These are phyloP conservation scores for Eutrema heterophyllum DNA, from an alignment of 345 rosid species.

Conservation along the genomic window DNA sequence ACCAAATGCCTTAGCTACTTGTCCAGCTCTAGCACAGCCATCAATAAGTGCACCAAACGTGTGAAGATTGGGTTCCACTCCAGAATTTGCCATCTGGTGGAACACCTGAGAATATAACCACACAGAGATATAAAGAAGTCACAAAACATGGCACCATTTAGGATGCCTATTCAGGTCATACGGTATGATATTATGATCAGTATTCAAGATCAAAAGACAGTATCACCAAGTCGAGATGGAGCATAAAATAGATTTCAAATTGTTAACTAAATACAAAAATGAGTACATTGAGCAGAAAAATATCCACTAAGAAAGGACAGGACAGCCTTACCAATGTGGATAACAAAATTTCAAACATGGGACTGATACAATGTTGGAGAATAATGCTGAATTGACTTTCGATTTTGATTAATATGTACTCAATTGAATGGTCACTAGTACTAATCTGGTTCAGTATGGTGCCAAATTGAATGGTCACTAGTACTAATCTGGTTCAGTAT, in stretches of 20 bases:
- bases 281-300: no score
- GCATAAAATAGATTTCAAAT: neutral
- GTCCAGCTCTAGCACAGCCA: conserved; percentile 96
- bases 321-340: no score
- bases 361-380: no score
- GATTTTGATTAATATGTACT: no score
- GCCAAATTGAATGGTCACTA: no score
- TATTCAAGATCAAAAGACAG: neutral
- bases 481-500: no score
- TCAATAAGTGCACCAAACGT: conserved; percentile 95
- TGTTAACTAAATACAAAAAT: neutral
- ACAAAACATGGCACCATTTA: conserved; percentile 1
- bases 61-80: conserved; percentile 85
- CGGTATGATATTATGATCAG: neutral
- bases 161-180: neutral
- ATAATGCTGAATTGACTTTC: no score
- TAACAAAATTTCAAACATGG: no score
- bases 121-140: neutral
- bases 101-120: conserved; percentile 53
- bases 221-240: neutral
- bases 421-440: no score
- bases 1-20: conserved; percentile 97
- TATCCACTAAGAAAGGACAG: no score
- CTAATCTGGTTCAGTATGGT: no score
- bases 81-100: conserved; percentile 89